Conservation (phyloP, 2,329 filamentous ascomycete species). For the Calonectria pseudoturangicola region DNA sequence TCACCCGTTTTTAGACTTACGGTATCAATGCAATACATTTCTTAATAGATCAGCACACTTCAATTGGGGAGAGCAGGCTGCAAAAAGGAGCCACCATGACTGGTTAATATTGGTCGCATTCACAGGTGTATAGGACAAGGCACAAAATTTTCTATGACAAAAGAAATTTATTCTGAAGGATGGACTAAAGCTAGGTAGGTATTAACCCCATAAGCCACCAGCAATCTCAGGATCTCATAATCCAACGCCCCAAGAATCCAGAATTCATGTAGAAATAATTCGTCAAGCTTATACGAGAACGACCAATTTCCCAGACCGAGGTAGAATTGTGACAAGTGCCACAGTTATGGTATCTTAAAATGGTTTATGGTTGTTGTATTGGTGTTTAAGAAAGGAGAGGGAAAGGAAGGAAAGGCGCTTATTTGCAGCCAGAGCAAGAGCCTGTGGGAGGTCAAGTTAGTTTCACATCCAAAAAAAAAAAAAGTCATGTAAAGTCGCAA, state of each 20-base stretch:
- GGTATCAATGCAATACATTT: too few relatives aligned
- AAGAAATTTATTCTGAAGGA: conserved; percentile 45
- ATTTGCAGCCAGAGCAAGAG: conserved; percentile 59
- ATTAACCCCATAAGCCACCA: conserved; percentile 39
- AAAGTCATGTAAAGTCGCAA: neutral
- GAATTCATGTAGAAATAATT: conserved; percentile 34
- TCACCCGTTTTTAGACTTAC: too few relatives aligned
- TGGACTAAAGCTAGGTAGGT: conserved; percentile 46
- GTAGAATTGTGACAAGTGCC: conserved; percentile 46
- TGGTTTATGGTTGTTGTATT: conserved; percentile 39
- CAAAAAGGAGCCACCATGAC: too few relatives aligned
- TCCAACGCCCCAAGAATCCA: conserved; percentile 38
- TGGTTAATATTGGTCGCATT: too few relatives aligned
- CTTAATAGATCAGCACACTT: too few relatives aligned
- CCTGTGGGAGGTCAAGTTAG: conserved; percentile 50
- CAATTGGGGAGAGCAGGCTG: too few relatives aligned
- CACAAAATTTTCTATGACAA: conserved; percentile 22
- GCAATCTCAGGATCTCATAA: conserved; percentile 37
- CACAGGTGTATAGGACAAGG: too few relatives aligned
- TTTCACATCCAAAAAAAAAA: neutral
- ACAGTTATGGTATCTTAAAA: conserved; percentile 41
- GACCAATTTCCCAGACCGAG: conserved; percentile 31
- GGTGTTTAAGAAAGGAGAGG: conserved; percentile 34
- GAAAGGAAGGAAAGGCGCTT: conserved; percentile 28
- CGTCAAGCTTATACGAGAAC: conserved; percentile 32